Conservation (phyloP, 306 rosid genomes). For the Hippophae gyantsensis region DNA sequence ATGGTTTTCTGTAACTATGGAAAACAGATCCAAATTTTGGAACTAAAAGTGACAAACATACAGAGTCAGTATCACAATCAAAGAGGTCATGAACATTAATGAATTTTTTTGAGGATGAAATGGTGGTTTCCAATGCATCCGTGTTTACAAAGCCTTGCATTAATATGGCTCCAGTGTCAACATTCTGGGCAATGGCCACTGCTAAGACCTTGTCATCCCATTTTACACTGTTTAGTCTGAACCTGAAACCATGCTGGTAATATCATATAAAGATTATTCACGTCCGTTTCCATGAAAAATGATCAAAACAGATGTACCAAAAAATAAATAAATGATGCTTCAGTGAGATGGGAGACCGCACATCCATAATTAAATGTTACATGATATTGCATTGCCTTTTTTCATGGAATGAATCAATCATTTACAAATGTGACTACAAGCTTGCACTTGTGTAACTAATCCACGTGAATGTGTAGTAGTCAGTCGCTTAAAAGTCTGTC, state of each 20-base stretch:
- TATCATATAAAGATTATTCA: neutral
- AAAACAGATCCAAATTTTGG: neutral
- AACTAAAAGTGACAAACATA: conserved; percentile 22
- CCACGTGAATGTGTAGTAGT: no score
- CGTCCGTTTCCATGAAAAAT: no score
- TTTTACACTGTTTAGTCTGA: conserved; percentile 50
- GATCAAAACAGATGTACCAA: no score
- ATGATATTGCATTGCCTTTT: no score
- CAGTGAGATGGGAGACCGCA: no score
- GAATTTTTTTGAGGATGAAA: conserved; percentile 74
- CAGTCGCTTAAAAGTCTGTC: no score
- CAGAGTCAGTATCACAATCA: conserved; percentile 81
- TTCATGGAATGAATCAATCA: no score
- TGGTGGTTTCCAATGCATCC: conserved; percentile 52
- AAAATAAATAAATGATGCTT: no score
- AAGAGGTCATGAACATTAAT: conserved; percentile 67
- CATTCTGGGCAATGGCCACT: conserved; percentile 83
- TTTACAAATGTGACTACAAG: no score
- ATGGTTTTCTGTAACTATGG: neutral
- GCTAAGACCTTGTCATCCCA: conserved; percentile 84
- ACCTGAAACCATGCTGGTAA: conserved; percentile 41
- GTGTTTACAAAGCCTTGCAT: conserved; percentile 85
- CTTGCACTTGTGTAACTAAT: no score
- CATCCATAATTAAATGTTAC: no score
- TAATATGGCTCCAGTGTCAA: conserved; percentile 80